These are phyloP conservation scores for Russula virescens DNA, from an alignment of 768 basidiomycete species.

Conservation along the genomic window DNA sequence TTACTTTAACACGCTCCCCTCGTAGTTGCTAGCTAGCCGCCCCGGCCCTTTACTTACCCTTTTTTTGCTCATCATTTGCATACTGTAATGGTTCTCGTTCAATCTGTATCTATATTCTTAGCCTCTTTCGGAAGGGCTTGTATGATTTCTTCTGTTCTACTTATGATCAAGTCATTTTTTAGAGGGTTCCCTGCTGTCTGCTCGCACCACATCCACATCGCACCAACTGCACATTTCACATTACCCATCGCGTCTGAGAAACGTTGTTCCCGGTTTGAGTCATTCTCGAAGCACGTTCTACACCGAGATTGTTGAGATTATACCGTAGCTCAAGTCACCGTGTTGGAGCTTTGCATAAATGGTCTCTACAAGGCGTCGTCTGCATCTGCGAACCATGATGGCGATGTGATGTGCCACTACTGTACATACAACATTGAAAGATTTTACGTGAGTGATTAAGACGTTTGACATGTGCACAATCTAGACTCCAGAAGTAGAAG, in stretches of 20 bases:
- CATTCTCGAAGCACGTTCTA: too few species aligned
- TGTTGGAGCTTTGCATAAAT: too few species aligned
- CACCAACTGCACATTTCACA: background rate
- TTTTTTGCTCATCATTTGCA: background rate
- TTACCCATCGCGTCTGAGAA: background rate
- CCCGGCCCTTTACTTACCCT: background rate
- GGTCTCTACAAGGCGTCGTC: too few species aligned
- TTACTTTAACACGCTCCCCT: background rate
- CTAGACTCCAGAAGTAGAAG: too few species aligned
- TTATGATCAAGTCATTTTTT: constrained; percentile 19
- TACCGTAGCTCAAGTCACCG: too few species aligned
- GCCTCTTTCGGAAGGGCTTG: constrained; percentile 9
- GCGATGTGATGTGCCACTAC: too few species aligned
- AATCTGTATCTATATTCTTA: constrained; percentile 13
- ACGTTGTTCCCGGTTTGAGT: background rate
- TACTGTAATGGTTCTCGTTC: background rate
- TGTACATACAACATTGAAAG: too few species aligned
- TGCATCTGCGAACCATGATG: too few species aligned
- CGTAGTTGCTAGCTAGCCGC: background rate
- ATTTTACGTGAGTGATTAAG: too few species aligned
- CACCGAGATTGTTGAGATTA: too few species aligned
- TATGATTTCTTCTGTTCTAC: constrained; percentile 7
- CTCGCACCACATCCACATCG: background rate
- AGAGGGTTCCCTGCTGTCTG: background rate
- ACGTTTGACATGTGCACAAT: too few species aligned